Evolutionary conservation across 768 basidiomycete species (phyloP), one percentile per base, ranked within the genome.

Genomic region (Suillus subluteus): DNA sequence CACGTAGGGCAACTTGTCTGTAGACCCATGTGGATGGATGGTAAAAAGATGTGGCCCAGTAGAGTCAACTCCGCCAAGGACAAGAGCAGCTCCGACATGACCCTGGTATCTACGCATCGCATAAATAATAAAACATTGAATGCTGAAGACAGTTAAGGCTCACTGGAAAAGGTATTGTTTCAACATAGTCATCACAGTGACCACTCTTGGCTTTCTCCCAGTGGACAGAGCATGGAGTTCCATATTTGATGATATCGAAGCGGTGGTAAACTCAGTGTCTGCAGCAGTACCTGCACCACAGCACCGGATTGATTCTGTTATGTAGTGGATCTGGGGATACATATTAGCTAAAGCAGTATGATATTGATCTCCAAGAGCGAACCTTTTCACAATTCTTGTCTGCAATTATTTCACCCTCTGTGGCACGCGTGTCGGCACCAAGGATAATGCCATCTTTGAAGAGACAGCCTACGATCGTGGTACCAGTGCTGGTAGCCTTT

Each of bases 321-420:
- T 92, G 79, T 91, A 99, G 79, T 99, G 98, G 73, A 99, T 99
- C 97, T 99, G 70, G 30, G 35, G 50, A 30, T 48, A 48, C 48
- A 62, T 40, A 46, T 56, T 62, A 32, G 26, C 23, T 37, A 41
- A 54, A 43, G 50, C 30, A 21, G 50, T 32, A 46, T 26, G 23
- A 37, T 48, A 48, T 26, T 15, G 58, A 69, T 63, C 58, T 58
- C 52, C 43, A 65, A 18, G 58, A 30, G 50, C 21, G 70, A 64
- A 96, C 97, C 91, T 99, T 99, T 83, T 99, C 98, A 79, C 98
- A 99, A 81, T 99, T 99, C 87, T 99, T 99, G 83, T 99, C 97
- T 0, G 95, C 95, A 35, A 99, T 94, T 70, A 99, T 98, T 30
- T 87, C 86, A 1, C 97, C 98, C 67, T 90, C 94, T 0, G 98